phyloP scores from a whole-genome alignment of 805 yeast species.

The Kodamaea fukazawae region DNA sequence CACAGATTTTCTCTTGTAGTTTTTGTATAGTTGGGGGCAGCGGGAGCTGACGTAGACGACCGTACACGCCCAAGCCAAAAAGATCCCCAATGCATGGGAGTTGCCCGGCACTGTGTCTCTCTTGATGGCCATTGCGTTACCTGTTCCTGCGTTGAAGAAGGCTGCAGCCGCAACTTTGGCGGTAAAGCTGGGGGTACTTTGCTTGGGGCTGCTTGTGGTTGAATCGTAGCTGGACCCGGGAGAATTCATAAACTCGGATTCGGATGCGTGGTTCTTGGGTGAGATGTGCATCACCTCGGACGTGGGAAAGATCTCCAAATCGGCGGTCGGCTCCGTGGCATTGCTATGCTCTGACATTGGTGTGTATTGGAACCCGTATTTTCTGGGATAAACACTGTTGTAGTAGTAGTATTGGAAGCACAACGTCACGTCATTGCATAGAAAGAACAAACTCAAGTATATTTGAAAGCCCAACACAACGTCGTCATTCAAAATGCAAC shows the following conservation, averaged over 20 bases:
- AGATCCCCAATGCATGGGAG: conserved; percentile 11
- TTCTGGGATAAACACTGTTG: conserved; percentile 33
- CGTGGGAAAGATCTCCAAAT: conserved; percentile 6
- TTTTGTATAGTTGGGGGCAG: conserved; percentile 79
- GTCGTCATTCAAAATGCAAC: conserved; percentile 36
- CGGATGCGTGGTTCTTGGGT: conserved; percentile 4
- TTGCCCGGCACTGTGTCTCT: background rate
- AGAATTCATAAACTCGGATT: conserved; percentile 3
- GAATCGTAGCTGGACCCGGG: conserved; percentile 15
- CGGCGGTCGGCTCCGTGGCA: conserved; percentile 1
- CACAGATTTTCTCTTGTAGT: conserved; percentile 75
- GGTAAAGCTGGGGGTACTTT: conserved; percentile 5
- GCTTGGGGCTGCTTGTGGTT: conserved; percentile 8
- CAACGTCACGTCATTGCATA: conserved; percentile 37
- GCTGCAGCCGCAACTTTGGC: conserved; percentile 12
- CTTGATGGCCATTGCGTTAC: conserved; percentile 13
- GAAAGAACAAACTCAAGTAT: conserved; percentile 38
- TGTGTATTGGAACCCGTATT: conserved; percentile 5
- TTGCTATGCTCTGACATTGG: background rate
- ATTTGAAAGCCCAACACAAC: conserved; percentile 38
- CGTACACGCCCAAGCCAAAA: conserved; percentile 79
- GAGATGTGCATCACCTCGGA: conserved; percentile 14
- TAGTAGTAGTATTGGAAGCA: conserved; percentile 44
- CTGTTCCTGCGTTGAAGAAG: conserved; percentile 13
- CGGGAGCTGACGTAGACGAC: conserved; percentile 72